phyloP scores from a whole-genome alignment of 164 flowering plant genomes.

The Litsea cubeba region DNA sequence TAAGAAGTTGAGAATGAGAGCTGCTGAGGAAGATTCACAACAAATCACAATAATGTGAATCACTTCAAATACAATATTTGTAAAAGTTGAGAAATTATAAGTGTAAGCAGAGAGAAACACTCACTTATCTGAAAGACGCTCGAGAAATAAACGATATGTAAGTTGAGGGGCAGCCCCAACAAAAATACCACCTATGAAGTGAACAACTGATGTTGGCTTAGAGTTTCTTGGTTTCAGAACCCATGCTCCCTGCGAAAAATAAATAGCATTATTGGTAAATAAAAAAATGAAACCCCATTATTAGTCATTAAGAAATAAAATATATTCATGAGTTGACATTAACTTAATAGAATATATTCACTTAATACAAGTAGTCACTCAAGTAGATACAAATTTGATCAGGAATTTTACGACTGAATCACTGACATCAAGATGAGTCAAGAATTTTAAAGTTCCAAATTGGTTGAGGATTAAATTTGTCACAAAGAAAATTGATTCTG shows the following conservation, averaged over 20 bases:
- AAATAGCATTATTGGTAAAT: background rate
- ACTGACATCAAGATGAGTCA: background rate
- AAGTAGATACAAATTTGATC: background rate
- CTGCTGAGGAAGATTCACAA: too few species aligned
- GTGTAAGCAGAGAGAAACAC: conserved; percentile 20
- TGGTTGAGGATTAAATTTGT: background rate
- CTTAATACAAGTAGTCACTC: background rate
- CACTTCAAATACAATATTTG: background rate
- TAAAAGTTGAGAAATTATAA: background rate
- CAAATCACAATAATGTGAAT: background rate
- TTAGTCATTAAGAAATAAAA: background rate
- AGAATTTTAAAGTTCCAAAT: background rate
- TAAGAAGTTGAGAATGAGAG: too few species aligned
- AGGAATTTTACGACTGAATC: background rate
- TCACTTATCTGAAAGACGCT: conserved; percentile 81
- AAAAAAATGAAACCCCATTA: background rate
- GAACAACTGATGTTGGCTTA: conserved; percentile 56
- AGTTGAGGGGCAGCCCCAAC: conserved; percentile 99
- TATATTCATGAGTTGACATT: too few species aligned
- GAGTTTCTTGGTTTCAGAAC: conserved; percentile 66
- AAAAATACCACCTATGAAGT: conserved; percentile 90
- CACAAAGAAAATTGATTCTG: background rate
- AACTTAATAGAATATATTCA: too few species aligned
- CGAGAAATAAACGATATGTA: conserved; percentile 85
- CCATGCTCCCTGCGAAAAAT: conserved; percentile 70